These are phyloP conservation scores for Aphanocladium album DNA, from an alignment of 2,329 filamentous ascomycete genomes.

Conservation along the genomic window DNA sequence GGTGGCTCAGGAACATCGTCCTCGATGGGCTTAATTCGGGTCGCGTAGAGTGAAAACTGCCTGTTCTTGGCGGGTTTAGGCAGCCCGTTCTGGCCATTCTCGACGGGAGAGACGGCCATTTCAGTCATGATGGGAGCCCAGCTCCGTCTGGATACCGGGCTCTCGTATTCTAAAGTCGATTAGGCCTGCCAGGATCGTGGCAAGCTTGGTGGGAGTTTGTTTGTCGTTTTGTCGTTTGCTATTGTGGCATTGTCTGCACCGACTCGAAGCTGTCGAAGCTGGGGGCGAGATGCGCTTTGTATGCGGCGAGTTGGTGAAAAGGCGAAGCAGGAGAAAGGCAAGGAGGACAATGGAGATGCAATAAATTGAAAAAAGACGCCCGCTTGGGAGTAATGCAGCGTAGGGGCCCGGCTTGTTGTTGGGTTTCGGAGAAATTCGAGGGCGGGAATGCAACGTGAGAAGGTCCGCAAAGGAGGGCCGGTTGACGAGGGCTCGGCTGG, in stretches of 20 bases:
- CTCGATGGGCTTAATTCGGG: constrained; percentile 10
- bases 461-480: background rate
- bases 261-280: background rate
- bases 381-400: background rate
- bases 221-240: background rate
- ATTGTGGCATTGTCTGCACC: constrained; percentile 5
- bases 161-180: background rate
- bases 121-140: constrained; percentile 13
- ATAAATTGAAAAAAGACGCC: background rate
- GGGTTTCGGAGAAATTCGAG: background rate
- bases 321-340: background rate
- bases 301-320: background rate
- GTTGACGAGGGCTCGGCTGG: background rate
- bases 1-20: background rate
- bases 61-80: constrained; percentile 6
- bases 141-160: constrained; percentile 11
- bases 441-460: background rate
- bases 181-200: background rate
- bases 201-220: background rate
- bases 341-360: background rate
- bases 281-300: background rate
- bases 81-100: background rate
- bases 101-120: constrained; percentile 8
- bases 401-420: background rate
- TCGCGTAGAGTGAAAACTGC: constrained; percentile 12